These are phyloP conservation scores for Hygrocybe coccinea DNA, from an alignment of 768 basidiomycete genomes.

Conservation along the genomic window DNA sequence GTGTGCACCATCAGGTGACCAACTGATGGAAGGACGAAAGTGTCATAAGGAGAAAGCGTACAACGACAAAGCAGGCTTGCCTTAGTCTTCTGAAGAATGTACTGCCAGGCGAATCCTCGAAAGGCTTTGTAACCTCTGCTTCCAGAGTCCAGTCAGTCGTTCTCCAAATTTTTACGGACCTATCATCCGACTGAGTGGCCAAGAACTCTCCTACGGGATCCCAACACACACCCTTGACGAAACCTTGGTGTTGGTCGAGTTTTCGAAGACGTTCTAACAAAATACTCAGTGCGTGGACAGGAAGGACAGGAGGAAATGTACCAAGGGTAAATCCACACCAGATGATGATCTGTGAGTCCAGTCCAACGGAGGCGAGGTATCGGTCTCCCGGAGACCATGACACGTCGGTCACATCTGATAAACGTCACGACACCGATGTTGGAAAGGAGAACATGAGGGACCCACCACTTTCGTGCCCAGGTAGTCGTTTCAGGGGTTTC, in stretches of 20 bases:
- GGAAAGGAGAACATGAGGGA: constrained; percentile 8
- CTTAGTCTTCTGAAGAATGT: constrained; percentile 92
- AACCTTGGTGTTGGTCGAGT: constrained; percentile 87
- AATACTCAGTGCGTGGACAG: not conserved
- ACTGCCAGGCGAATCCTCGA: constrained; percentile 88
- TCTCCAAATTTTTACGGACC: constrained; percentile 94
- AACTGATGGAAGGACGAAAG: constrained; percentile 45
- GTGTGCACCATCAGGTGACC: constrained; percentile 99
- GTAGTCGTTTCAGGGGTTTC: constrained; percentile 88
- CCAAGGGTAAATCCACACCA: constrained; percentile 94
- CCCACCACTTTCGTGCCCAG: constrained; percentile 91
- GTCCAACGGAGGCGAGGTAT: constrained; percentile 87
- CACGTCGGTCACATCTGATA: constrained; percentile 84
- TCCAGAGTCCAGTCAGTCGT: constrained; percentile 89
- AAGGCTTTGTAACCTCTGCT: constrained; percentile 82
- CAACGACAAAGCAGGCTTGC: constrained; percentile 35
- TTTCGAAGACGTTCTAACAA: constrained; percentile 70
- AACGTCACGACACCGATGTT: not conserved
- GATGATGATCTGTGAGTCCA: constrained; percentile 86
- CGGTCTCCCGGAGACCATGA: constrained; percentile 94
- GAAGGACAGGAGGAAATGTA: constrained; percentile 29
- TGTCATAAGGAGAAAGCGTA: too few relatives aligned
- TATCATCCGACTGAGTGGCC: constrained; percentile 96
- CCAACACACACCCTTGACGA: constrained; percentile 98
- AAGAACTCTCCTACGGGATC: constrained; percentile 97